These are phyloP conservation scores for Colletotrichum zoysiae DNA, from an alignment of 2,329 filamentous ascomycete genomes.

Conservation along the genomic window DNA sequence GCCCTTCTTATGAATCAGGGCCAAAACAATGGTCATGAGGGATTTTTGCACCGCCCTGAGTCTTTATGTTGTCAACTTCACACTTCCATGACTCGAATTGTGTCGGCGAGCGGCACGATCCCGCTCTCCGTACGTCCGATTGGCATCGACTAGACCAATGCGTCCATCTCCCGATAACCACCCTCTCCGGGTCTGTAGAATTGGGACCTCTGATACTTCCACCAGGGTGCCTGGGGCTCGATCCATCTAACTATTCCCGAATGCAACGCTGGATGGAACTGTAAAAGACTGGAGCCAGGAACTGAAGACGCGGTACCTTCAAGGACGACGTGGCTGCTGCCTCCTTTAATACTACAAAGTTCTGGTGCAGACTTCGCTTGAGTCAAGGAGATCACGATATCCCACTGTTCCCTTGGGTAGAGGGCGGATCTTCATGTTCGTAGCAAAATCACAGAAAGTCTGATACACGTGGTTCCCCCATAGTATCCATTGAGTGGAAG, in stretches of 20 bases:
- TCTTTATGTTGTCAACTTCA: slow-evolving; percentile 58
- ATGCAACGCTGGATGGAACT: slow-evolving; percentile 45
- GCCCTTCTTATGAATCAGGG: too few relatives aligned
- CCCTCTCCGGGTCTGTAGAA: slow-evolving; percentile 54
- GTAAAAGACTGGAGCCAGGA: slow-evolving; percentile 51
- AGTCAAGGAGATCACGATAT: slow-evolving; percentile 52
- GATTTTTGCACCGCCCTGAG: slow-evolving; percentile 48
- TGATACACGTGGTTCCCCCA: too few relatives aligned
- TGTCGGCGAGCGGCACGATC: slow-evolving; percentile 61
- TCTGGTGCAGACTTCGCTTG: slow-evolving; percentile 46
- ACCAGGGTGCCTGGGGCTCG: slow-evolving; percentile 9
- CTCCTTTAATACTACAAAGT: slow-evolving; percentile 58
- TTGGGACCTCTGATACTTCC: slow-evolving; percentile 49
- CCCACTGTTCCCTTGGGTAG: too few relatives aligned
- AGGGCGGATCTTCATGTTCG: too few relatives aligned
- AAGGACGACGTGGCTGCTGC: slow-evolving; percentile 51
- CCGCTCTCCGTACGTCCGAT: slow-evolving; percentile 53
- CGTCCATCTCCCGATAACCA: slow-evolving; percentile 61
- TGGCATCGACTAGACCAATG: slow-evolving; percentile 55
- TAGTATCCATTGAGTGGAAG: too few relatives aligned
- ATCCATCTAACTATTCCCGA: slow-evolving; percentile 44
- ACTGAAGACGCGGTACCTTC: slow-evolving; percentile 51
- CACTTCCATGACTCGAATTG: slow-evolving; percentile 58
- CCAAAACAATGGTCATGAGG: slow-evolving; percentile 43
- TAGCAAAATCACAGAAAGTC: too few relatives aligned